These are phyloP conservation scores for Moesziomyces antarcticus DNA, from an alignment of 1,284 basidiomycete genomes.

Conservation along the genomic window DNA sequence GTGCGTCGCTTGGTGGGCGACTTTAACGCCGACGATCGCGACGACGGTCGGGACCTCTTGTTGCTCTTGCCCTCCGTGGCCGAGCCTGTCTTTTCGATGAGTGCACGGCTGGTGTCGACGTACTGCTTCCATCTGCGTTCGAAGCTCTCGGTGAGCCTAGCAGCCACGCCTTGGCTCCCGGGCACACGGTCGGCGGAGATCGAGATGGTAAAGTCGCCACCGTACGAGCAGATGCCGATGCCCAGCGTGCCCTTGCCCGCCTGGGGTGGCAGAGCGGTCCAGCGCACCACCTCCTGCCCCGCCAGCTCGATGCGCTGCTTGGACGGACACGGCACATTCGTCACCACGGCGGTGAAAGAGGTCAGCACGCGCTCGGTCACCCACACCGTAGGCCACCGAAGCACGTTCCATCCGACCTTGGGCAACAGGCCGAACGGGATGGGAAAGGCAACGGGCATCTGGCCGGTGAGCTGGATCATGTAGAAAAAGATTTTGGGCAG, in stretches of 20 bases:
- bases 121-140: constrained; percentile 48
- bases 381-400: constrained; percentile 20
- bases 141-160: constrained; percentile 46
- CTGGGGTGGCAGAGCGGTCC: constrained; percentile 61
- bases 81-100: constrained; percentile 28
- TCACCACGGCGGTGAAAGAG: constrained; percentile 57
- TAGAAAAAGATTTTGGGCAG: constrained; percentile 56
- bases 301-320: constrained; percentile 51
- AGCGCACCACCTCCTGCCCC: constrained; percentile 44
- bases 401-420: constrained; percentile 14
- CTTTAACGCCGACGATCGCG: constrained; percentile 2
- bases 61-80: constrained; percentile 8
- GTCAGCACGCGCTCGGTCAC: constrained; percentile 35
- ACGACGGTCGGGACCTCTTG: not conserved
- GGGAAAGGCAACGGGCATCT: constrained; percentile 45
- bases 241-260: constrained; percentile 59
- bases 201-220: constrained; percentile 51
- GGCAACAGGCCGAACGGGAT: constrained; percentile 39
- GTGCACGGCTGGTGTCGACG: constrained; percentile 17
- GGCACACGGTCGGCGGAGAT: constrained; percentile 59
- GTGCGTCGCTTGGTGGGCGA: constrained; percentile 7
- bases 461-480: constrained; percentile 47
- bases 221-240: constrained; percentile 65
- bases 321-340: constrained; percentile 64
- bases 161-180: constrained; percentile 51